These are phyloP conservation scores for Herpetomonas tarakana DNA, from an alignment of 208 protist genomes.

Conservation along the genomic window DNA sequence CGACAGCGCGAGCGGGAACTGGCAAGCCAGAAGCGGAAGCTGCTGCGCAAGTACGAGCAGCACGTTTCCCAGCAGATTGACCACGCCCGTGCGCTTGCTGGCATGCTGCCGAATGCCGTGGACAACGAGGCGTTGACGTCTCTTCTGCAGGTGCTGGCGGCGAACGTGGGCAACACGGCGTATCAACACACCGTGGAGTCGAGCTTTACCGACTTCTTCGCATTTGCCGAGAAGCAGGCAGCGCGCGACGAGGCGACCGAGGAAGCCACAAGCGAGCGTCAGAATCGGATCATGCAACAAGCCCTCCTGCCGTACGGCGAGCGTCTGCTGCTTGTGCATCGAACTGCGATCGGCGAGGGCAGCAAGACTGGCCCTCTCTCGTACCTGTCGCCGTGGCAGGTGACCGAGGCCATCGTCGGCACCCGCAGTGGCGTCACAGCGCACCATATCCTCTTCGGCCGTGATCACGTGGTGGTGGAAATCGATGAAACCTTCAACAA, in stretches of 20 bases:
- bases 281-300: constrained; percentile 86
- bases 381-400: constrained; percentile 62
- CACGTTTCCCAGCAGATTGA: constrained; percentile 59
- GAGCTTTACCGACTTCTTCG: constrained; percentile 46
- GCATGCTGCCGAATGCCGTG: constrained; percentile 31
- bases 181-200: constrained; percentile 62
- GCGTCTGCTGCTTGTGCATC: constrained; percentile 65
- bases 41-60: constrained; percentile 46
- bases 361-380: constrained; percentile 15
- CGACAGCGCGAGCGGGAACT: background rate
- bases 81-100: constrained; percentile 25
- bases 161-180: constrained; percentile 56
- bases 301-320: constrained; percentile 71
- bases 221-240: constrained; percentile 37
- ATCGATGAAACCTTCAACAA: constrained; percentile 82
- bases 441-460: constrained; percentile 58
- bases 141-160: constrained; percentile 70
- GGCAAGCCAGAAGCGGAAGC: constrained; percentile 11
- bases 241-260: constrained; percentile 61
- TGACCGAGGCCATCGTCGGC: constrained; percentile 68
- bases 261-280: constrained; percentile 69
- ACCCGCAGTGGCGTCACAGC: constrained; percentile 68
- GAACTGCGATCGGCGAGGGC: constrained; percentile 38
- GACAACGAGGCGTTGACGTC: constrained; percentile 53
- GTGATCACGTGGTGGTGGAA: constrained; percentile 71